These are phyloP conservation scores for Dacryopinax spathularia DNA, from an alignment of 768 basidiomycete genomes.

Conservation along the genomic window DNA sequence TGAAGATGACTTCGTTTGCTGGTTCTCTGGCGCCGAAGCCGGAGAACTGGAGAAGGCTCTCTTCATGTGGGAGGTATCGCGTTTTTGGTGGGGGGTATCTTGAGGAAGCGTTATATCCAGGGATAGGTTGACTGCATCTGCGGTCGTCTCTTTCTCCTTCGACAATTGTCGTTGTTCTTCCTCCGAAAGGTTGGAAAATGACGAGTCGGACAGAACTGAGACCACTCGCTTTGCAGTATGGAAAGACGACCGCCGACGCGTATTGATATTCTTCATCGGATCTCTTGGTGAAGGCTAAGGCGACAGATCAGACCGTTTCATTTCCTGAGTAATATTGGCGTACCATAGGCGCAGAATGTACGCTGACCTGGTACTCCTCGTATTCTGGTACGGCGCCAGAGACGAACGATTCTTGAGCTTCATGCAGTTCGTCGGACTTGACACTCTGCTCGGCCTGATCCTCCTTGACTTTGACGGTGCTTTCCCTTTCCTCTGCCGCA, in stretches of 20 bases:
- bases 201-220: neutral
- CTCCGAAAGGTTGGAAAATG: neutral
- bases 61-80: neutral
- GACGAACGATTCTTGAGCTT: slow-evolving; percentile 30
- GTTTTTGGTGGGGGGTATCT: neutral
- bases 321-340: neutral
- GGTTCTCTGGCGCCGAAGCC: neutral
- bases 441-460: slow-evolving; percentile 1
- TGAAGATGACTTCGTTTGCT: neutral
- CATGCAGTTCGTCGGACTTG: slow-evolving; percentile 28
- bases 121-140: neutral
- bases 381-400: neutral
- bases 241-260: neutral
- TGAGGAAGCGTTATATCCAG: neutral
- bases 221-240: neutral
- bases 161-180: neutral
- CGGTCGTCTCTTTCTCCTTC: neutral
- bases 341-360: slow-evolving; percentile 1
- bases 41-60: neutral
- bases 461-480: slow-evolving; percentile 17
- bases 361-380: slow-evolving; percentile 1
- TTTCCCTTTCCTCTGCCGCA: slow-evolving; percentile 3
- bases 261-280: neutral
- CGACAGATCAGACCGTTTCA: neutral
- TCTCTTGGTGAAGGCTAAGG: neutral